Evolutionary conservation across 2,329 filamentous ascomycete genomes (phyloP).

Genomic region (Magnaporthiopsis rhizophila): DNA sequence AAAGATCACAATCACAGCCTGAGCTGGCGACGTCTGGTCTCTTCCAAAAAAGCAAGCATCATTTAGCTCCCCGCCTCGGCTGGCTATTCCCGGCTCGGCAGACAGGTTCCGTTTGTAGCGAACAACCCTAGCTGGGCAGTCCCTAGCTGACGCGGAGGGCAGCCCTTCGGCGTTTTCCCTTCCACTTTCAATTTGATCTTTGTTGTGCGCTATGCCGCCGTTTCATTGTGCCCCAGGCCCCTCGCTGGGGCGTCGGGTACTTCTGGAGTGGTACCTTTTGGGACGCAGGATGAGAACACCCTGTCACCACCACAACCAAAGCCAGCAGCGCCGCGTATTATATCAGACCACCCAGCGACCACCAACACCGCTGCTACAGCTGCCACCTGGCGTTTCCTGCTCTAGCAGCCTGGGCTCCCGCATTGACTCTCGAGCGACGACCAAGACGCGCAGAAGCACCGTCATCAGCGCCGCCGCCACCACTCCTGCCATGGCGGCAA

Average conservation of each 20-base stretch:
- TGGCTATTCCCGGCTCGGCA: not conserved
- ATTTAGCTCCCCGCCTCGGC: not conserved
- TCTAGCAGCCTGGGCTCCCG: too few species aligned
- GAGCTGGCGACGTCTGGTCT: too few species aligned
- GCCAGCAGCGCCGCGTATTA: constrained; percentile 1
- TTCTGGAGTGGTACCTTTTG: constrained; percentile 3
- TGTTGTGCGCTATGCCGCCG: constrained; percentile 3
- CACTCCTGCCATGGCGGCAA: not conserved
- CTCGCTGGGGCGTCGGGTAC: constrained; percentile 5
- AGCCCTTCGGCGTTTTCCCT: not conserved
- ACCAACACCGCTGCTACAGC: constrained; percentile 12
- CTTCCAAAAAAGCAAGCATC: too few species aligned
- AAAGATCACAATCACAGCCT: too few species aligned
- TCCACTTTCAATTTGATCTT: not conserved
- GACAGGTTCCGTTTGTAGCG: not conserved
- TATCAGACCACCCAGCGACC: constrained; percentile 3
- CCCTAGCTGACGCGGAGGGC: not conserved
- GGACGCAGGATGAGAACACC: constrained; percentile 6
- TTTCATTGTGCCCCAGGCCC: constrained; percentile 6
- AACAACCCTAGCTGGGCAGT: not conserved
- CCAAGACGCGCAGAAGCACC: constrained; percentile 8
- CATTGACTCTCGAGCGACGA: not conserved
- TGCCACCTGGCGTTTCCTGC: constrained; percentile 14
- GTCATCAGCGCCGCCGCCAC: constrained; percentile 23
- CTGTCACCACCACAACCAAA: constrained; percentile 3